These are phyloP conservation scores for Ceriops tagal DNA, from an alignment of 345 rosid species.

Conservation along the genomic window DNA sequence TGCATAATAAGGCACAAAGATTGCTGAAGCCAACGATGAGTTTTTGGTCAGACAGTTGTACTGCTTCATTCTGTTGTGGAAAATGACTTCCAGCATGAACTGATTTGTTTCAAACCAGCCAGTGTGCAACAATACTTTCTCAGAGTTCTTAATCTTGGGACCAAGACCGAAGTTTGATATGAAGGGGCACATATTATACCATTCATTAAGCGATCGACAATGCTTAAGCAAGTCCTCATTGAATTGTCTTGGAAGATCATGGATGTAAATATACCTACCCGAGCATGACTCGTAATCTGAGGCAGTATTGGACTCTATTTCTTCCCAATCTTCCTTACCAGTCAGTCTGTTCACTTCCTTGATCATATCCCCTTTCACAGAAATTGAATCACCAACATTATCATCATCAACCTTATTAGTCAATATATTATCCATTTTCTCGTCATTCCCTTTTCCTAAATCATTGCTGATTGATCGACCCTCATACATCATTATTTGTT, in stretches of 20 bases:
- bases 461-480: slow-evolving; percentile 17
- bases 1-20: slow-evolving; percentile 68
- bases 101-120: slow-evolving; percentile 80
- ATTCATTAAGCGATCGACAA: slow-evolving; percentile 49
- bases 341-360: neutral
- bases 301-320: neutral
- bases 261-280: slow-evolving; percentile 55
- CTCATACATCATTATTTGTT: slow-evolving; percentile 16
- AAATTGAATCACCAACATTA: slow-evolving; percentile 4
- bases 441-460: slow-evolving; percentile 14
- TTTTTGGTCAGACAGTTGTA: slow-evolving; percentile 68
- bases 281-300: slow-evolving; percentile 36
- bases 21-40: slow-evolving; percentile 62
- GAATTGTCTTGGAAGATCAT: slow-evolving; percentile 52
- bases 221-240: slow-evolving; percentile 63
- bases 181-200: slow-evolving; percentile 61
- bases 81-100: slow-evolving; percentile 71
- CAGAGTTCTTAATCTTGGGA: slow-evolving; percentile 36
- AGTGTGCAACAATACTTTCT: slow-evolving; percentile 28
- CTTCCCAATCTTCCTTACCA: neutral
- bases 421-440: neutral
- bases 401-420: neutral
- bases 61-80: slow-evolving; percentile 74
- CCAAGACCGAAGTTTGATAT: slow-evolving; percentile 61
- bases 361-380: neutral